phyloP scores from a whole-genome alignment of 495 filamentous ascomycete species.

The Podospora sp. region DNA sequence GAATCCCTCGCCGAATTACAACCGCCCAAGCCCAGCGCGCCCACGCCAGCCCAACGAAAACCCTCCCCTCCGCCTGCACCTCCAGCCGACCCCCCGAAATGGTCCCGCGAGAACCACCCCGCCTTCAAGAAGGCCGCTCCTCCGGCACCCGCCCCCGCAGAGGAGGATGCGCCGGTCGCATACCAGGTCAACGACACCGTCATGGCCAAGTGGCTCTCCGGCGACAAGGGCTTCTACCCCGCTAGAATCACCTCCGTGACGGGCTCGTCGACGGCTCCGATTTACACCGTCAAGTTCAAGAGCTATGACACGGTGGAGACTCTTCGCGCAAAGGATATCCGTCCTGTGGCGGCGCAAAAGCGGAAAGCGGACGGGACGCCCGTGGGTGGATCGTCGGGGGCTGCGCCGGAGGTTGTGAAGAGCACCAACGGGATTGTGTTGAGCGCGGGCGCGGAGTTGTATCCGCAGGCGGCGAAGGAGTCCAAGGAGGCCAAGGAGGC shows the following conservation, averaged over 20 bases:
- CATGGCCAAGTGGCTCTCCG: constrained; percentile 85
- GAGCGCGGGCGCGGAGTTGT: constrained; percentile 83
- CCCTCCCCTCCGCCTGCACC: constrained; percentile 41
- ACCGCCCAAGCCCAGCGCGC: constrained; percentile 22
- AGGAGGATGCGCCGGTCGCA: constrained; percentile 47
- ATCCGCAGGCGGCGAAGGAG: constrained; percentile 71
- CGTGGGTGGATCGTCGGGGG: constrained; percentile 45
- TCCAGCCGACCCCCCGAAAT: constrained; percentile 57
- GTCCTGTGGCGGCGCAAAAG: constrained; percentile 74
- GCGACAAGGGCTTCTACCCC: constrained; percentile 88
- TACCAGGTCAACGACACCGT: constrained; percentile 90
- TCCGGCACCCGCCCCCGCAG: constrained; percentile 28
- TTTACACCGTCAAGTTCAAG: constrained; percentile 94
- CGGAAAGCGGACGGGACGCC: constrained; percentile 82
- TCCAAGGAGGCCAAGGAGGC: constrained; percentile 36
- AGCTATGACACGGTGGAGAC: constrained; percentile 86
- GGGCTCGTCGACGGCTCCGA: constrained; percentile 80
- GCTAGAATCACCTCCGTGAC: constrained; percentile 93
- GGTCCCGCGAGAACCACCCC: constrained; percentile 73
- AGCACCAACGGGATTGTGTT: constrained; percentile 64
- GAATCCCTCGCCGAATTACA: constrained; percentile 71
- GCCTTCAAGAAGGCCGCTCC: constrained; percentile 61
- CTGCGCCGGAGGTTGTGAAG: constrained; percentile 36
- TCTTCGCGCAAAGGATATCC: constrained; percentile 80
- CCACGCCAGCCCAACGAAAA: constrained; percentile 51